A percentile compares a stretch with the other conserved stretches of the same genome.
These are phyloP conservation scores for Glaciozyma martinii DNA, from an alignment of 768 basidiomycete genomes.

Conservation along the genomic window DNA sequence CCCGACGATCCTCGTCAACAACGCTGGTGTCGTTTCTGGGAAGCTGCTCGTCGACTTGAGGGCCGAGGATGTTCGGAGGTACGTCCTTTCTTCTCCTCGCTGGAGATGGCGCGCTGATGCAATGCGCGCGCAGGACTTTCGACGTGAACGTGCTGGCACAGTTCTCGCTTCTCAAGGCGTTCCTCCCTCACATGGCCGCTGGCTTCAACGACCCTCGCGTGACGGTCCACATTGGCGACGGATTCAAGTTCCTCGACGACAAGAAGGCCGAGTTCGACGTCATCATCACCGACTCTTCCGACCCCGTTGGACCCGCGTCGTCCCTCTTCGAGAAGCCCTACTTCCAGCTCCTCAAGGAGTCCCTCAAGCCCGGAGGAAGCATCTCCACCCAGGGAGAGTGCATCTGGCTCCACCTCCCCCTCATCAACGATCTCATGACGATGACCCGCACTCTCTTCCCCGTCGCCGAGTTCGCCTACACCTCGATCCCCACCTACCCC, in stretches of 20 bases:
- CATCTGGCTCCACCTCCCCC: slow-evolving; percentile 82
- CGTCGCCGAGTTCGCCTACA: slow-evolving; percentile 78
- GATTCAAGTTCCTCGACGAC: slow-evolving; percentile 90
- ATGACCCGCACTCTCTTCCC: slow-evolving; percentile 69
- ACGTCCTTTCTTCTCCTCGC: slow-evolving; percentile 20
- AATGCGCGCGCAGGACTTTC: slow-evolving; percentile 58
- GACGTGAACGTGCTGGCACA: slow-evolving; percentile 76
- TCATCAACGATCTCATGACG: slow-evolving; percentile 66
- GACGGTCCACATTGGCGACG: slow-evolving; percentile 78
- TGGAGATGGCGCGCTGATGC: not conserved
- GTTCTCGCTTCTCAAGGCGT: slow-evolving; percentile 80
- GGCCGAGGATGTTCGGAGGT: slow-evolving; percentile 73
- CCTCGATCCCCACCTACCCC: slow-evolving; percentile 95
- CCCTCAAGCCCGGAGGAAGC: slow-evolving; percentile 77
- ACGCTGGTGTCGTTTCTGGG: slow-evolving; percentile 87
- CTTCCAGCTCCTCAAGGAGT: slow-evolving; percentile 87
- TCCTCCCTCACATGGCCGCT: slow-evolving; percentile 86
- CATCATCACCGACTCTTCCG: slow-evolving; percentile 97
- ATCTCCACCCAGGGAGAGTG: slow-evolving; percentile 95
- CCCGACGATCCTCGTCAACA: slow-evolving; percentile 75
- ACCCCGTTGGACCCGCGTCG: slow-evolving; percentile 91
- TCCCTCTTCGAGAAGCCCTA: slow-evolving; percentile 93
- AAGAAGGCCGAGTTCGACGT: slow-evolving; percentile 79
- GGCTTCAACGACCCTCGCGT: slow-evolving; percentile 74
- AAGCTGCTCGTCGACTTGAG: slow-evolving; percentile 70